Base-by-base conservation (phyloP, 2,329 filamentous ascomycete species). In the Neonectria ditissima region DNA sequence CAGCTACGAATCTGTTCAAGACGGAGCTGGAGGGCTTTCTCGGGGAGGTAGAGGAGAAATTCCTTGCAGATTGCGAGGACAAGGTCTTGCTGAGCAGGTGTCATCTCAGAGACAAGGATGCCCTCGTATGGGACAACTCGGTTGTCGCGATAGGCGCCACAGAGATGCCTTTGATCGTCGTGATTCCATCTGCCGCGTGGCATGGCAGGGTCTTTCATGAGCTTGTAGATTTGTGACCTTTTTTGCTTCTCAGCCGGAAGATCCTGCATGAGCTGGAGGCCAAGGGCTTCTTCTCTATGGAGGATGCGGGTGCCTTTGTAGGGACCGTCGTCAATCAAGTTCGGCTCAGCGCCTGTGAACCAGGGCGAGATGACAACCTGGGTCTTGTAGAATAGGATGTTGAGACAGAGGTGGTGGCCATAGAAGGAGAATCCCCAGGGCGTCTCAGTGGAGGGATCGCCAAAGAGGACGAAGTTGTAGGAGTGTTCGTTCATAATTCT, bases 301-400 rank as follows among this genome's bases (percentile, higher is more conserved):
- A 94, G 78, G 59, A 94, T 92, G 4, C 85, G 80, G 0, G 89
- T 92, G 7, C 91, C 91, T 1, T 79, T 78, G 75, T 88, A 84
- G 0, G 84, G 84, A 0, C 91, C 91, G 0, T 78, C 76, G 67
- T 94, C 91, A 69, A 94, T 91, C 37, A 89, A 72, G 70, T 94
- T 93, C 0, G 92, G 92, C 77, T 95, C 92, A 0, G 92, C 92
- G 58, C 92, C 92, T 0, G 91, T 93, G 77, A 95, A 95, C 79
- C 89, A 92, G 0, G 92, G 92, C 0, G 87, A 88, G 3, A 93
- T 82, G 47, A 93, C 80, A 53, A 93, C 88, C 75, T 93, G 89
- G 0, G 80, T 77, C 32, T 82, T 82, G 72, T 89, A 86, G 67
- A 94, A 82, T 73, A 94, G 91, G 22, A 91, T 83, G 70, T 89